Conservation (phyloP, 805 yeast genomes). For the Candida nemodendra region DNA sequence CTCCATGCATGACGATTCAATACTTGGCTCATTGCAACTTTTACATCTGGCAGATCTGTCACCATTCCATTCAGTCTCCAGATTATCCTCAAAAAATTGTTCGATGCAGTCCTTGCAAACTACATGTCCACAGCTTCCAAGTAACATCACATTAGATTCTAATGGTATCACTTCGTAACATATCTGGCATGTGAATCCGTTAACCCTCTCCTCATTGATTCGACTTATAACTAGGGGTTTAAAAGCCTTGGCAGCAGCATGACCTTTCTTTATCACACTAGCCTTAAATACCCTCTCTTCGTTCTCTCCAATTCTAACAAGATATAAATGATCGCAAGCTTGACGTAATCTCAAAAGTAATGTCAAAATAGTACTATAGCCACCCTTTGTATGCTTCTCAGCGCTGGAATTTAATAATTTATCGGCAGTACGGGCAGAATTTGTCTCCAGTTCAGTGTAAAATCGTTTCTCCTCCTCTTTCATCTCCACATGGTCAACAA, state of each 20-base stretch:
- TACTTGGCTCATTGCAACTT: slow-evolving; percentile 45
- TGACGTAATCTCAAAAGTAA: slow-evolving; percentile 78
- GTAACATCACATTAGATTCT: slow-evolving; percentile 42
- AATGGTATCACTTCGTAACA: slow-evolving; percentile 57
- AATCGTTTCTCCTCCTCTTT: slow-evolving; percentile 51
- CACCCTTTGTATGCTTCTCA: slow-evolving; percentile 19
- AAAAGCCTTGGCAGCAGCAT: slow-evolving; percentile 23
- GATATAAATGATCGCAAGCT: slow-evolving; percentile 77
- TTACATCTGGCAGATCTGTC: slow-evolving; percentile 49
- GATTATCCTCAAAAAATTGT: slow-evolving; percentile 47
- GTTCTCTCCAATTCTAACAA: slow-evolving; percentile 63
- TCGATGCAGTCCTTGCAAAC: slow-evolving; percentile 60
- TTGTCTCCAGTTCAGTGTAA: slow-evolving; percentile 56
- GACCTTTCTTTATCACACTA: slow-evolving; percentile 32
- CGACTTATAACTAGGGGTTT: slow-evolving; percentile 26
- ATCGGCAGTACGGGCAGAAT: slow-evolving; percentile 52
- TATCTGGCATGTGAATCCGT: slow-evolving; percentile 56
- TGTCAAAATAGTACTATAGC: slow-evolving; percentile 62
- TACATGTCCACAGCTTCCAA: slow-evolving; percentile 72
- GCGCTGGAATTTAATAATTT: slow-evolving; percentile 35
- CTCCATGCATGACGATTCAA: slow-evolving; percentile 41
- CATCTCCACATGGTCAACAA: slow-evolving; percentile 48
- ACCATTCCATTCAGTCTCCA: slow-evolving; percentile 34
- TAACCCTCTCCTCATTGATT: slow-evolving; percentile 35
- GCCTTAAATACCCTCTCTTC: slow-evolving; percentile 38